A percentile compares a stretch with the other conserved stretches of the same genome.
Evolutionary conservation across 352 stramenopile species (phyloP).

Genomic region (Phytophthora parvispora): DNA sequence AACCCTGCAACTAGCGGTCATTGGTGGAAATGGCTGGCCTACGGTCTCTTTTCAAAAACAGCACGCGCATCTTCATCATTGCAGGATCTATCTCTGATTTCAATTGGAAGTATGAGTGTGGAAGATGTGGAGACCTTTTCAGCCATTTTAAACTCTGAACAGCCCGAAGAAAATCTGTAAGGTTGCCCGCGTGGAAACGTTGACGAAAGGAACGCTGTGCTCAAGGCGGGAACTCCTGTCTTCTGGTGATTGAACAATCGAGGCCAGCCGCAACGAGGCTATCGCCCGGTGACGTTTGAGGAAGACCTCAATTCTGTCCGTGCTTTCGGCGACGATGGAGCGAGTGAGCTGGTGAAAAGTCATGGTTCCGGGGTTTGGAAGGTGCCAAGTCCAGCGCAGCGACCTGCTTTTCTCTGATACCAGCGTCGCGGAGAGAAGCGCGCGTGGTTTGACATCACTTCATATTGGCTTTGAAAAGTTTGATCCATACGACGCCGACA

Average conservation of each 20-base stretch:
- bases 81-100: background rate
- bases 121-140: background rate
- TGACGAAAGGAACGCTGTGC: background rate
- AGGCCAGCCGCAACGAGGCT: background rate
- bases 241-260: background rate
- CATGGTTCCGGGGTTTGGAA: slow-evolving; percentile 11
- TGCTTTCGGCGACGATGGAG: background rate
- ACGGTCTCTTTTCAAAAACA: background rate
- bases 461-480: slow-evolving; percentile 6
- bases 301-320: background rate
- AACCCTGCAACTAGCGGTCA: background rate
- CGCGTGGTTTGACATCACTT: slow-evolving; percentile 6
- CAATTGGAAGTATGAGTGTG: background rate
- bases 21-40: background rate
- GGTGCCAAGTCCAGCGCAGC: background rate
- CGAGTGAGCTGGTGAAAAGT: slow-evolving; percentile 6
- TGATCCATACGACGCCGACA: background rate
- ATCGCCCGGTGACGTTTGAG: background rate
- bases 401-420: slow-evolving; percentile 2
- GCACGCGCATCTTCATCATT: background rate
- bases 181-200: background rate
- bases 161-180: background rate
- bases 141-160: background rate
- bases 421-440: too few relatives aligned
- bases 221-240: background rate